Base-by-base conservation (phyloP, 2,329 filamentous ascomycete species). In the Lachnellula hyalina region DNA sequence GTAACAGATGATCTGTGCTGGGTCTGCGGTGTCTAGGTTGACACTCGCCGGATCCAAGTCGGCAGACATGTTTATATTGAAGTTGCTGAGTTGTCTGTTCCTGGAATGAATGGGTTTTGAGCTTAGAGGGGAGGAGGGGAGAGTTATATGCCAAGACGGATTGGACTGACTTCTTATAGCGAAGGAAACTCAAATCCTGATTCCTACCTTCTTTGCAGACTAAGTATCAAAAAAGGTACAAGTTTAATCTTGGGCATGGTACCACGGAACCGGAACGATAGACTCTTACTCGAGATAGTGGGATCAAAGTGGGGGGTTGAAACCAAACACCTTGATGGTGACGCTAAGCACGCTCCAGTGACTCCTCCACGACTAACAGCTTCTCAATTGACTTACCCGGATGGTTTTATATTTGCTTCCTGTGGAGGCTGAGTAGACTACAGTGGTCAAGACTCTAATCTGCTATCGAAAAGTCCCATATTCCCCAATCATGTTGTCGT, bases 1-100 rank as follows among this genome's bases (percentile, higher is more conserved):
- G 64, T 76, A 81, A 65, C 81, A 84, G 61, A 80, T 70, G 45
- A 84, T 66, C 2, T 74, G 66, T 3, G 62, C 63, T 2, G 71
- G 68, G 60, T 76, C 74, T 11, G 68, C 74, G 1, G 68, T 73
- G 45, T 69, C 65, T 21, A 79, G 68, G 55, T 79, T 66, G 65
- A 78, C 76, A 49, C 63, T 72, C 25, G 64, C 66, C 2, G 76
- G 70, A 57, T 79, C 66, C 53, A 73, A 72, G 44, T 47, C 47
- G 2, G 51, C 17, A 44, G 17, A n/a, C 19, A 21, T 19, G 21
- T 59, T 51, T 56, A 60, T 62, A 14, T 57, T 34, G 49, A 47
- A 21, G 40, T 7, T 34, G 35, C 8, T 32, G 8, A 11, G 28
- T 32, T 32, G 28, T 11, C 28, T 40, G 15, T 40, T 4, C 8